Conservation (phyloP, 2,329 filamentous ascomycete species). For the Aspergillus sp. region DNA sequence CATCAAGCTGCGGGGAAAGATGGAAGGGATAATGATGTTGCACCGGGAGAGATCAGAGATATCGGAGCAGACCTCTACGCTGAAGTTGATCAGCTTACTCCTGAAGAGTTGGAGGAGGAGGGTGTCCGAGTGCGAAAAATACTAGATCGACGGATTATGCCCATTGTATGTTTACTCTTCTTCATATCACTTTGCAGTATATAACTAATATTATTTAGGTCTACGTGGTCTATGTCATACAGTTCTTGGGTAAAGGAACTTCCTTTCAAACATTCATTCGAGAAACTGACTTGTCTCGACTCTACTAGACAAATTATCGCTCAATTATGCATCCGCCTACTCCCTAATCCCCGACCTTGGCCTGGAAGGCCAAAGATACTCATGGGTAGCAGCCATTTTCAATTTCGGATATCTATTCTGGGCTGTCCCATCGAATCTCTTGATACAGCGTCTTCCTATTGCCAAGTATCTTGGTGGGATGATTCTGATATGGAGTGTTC, state of each 20-base stretch:
- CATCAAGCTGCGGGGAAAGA: conserved; percentile 12
- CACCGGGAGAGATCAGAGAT: conserved; percentile 25
- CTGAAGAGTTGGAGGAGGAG: conserved; percentile 42
- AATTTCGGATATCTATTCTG: conserved; percentile 42
- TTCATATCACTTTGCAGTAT: neutral
- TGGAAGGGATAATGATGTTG: conserved; percentile 4
- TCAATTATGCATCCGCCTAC: conserved; percentile 37
- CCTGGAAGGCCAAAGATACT: conserved; percentile 39
- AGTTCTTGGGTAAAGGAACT: conserved; percentile 36
- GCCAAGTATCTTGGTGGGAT: conserved; percentile 39
- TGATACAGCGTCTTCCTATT: conserved; percentile 40
- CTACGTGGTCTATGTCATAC: conserved; percentile 41
- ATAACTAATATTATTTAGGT: conserved; percentile 20
- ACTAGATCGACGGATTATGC: conserved; percentile 45
- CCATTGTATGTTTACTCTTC: conserved; percentile 30
- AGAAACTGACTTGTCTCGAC: neutral
- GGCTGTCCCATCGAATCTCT: conserved; percentile 37
- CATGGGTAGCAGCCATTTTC: conserved; percentile 42
- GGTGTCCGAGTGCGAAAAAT: conserved; percentile 38
- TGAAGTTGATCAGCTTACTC: conserved; percentile 39
- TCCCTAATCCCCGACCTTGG: conserved; percentile 38
- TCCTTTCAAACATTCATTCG: neutral
- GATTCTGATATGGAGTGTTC: conserved; percentile 37
- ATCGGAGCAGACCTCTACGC: conserved; percentile 44
- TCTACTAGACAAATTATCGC: conserved; percentile 21